Base-by-base conservation (phyloP, 352 stramenopile genomes). In the Blastocystis sp. region DNA sequence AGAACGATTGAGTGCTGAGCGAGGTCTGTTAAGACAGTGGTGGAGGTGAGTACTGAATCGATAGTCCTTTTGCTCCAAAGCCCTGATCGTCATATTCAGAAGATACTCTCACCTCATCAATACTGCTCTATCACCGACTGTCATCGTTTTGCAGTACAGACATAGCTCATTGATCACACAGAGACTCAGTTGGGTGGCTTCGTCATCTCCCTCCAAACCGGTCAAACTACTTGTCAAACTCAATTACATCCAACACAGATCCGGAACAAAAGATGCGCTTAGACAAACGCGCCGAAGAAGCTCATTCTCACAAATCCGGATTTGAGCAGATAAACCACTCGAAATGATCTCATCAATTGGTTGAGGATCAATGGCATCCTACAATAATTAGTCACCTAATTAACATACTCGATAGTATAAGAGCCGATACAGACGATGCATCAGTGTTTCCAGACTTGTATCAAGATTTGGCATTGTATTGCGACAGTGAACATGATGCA, bases 271-370 rank as follows among this genome's bases (percentile, higher is more conserved):
- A 5, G 11, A 29, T 21, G 16, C 27, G 19, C 27, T 57, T 1
- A 51, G 24, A 12, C 12, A 29, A 39, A 32, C 19, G 1, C 59
- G 9, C 6, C 42, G 59, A 3, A 46, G 32, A 7, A 43, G 37
- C 6, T 69, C 59, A 21, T 24, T 32, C 16, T 46, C 21, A 39
- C 59, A 43, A 16, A 69, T 32, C 19, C 54, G 54, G 49, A 74
- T 74, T 16, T 52, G 63, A 21, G 63, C n/a, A 19, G 29, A 54
- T n/a, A 74, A 21, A 1, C 29, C 35, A 14, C 29, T 29, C 6
- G 66, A 46, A 29, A 78, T 78, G 66, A 78, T 78, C 9, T 78
- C 66, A 16, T 78, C 43, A 51, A 78, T 78, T 5, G 66, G 66
- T 35, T 78, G 66, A n/a, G 66, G 66, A 35, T 78, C 66, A 29